These are phyloP conservation scores for Hypholoma sublateritium DNA, from an alignment of 768 basidiomycete species.

Conservation along the genomic window DNA sequence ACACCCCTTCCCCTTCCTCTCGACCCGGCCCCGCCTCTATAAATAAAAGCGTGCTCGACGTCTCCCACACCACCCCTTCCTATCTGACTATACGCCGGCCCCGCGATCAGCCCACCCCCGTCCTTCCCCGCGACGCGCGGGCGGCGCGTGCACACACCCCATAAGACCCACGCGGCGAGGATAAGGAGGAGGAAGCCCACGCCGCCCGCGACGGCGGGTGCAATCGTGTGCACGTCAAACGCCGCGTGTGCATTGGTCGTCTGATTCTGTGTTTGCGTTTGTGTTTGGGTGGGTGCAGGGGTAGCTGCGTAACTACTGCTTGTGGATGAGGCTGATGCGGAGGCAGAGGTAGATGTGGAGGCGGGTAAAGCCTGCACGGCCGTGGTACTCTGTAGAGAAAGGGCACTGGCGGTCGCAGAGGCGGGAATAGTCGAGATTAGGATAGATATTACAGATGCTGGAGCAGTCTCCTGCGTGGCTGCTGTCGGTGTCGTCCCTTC, in stretches of 20 bases:
- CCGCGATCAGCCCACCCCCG: background rate
- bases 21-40: conserved; percentile 7
- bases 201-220: conserved; percentile 26
- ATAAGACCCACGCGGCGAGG: conserved; percentile 33
- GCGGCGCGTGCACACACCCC: conserved; percentile 30
- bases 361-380: background rate
- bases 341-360: conserved; percentile 8
- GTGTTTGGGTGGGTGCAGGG: background rate
- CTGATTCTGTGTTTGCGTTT: conserved; percentile 4
- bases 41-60: conserved; percentile 22
- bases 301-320: background rate
- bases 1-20: background rate
- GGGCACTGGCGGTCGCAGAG: too few species aligned
- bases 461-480: too few species aligned
- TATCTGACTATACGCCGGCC: too few species aligned
- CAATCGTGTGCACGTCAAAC: conserved; percentile 22
- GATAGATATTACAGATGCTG: too few species aligned
- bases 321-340: conserved; percentile 7
- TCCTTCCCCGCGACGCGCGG: background rate
- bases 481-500: background rate
- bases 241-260: too few species aligned
- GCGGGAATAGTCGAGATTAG: too few species aligned
- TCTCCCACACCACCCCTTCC: too few species aligned
- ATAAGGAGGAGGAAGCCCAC: conserved; percentile 25
- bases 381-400: too few species aligned